Evolutionary conservation across 2,329 filamentous ascomycete species (phyloP).

Genomic region (Stagonosporopsis rhizophila): DNA sequence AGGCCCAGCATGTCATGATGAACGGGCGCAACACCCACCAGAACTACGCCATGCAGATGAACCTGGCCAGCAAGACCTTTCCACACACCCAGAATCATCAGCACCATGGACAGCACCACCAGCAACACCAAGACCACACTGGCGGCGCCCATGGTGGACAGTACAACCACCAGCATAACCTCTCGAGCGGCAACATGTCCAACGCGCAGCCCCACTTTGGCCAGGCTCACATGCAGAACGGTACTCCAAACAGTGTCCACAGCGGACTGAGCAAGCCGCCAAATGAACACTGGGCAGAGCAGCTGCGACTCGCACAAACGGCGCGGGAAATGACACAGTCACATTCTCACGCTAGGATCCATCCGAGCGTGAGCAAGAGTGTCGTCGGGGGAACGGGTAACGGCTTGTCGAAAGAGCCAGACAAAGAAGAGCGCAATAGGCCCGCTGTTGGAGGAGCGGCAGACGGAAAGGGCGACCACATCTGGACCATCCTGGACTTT

Average conservation of each 20-base stretch:
- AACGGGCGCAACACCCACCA: slow-evolving; percentile 72
- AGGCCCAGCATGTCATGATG: slow-evolving; percentile 77
- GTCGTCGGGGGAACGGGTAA: slow-evolving; percentile 63
- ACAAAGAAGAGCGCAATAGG: slow-evolving; percentile 68
- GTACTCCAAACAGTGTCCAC: slow-evolving; percentile 62
- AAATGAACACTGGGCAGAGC: slow-evolving; percentile 83
- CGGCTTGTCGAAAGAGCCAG: slow-evolving; percentile 56
- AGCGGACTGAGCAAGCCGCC: slow-evolving; percentile 64
- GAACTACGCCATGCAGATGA: slow-evolving; percentile 60
- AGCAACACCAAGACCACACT: slow-evolving; percentile 66
- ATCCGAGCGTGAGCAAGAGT: slow-evolving; percentile 73
- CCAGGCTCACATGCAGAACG: slow-evolving; percentile 65
- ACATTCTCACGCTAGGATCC: slow-evolving; percentile 76
- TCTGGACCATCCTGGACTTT: slow-evolving; percentile 93
- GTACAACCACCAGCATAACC: slow-evolving; percentile 68
- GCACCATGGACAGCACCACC: slow-evolving; percentile 63
- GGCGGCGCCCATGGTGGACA: slow-evolving; percentile 58
- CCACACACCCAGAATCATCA: slow-evolving; percentile 63
- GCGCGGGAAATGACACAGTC: slow-evolving; percentile 72
- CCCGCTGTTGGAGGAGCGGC: slow-evolving; percentile 64
- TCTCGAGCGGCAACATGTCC: slow-evolving; percentile 67
- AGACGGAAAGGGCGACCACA: slow-evolving; percentile 63
- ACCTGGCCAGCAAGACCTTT: slow-evolving; percentile 71
- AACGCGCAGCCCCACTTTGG: slow-evolving; percentile 70
- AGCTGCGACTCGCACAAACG: slow-evolving; percentile 80